Percentiles rank a stretch among this genome's conserved stretches.
Evolutionary conservation across 2,329 filamentous ascomycete species (phyloP).

Genomic region (Monosporascus sp.): DNA sequence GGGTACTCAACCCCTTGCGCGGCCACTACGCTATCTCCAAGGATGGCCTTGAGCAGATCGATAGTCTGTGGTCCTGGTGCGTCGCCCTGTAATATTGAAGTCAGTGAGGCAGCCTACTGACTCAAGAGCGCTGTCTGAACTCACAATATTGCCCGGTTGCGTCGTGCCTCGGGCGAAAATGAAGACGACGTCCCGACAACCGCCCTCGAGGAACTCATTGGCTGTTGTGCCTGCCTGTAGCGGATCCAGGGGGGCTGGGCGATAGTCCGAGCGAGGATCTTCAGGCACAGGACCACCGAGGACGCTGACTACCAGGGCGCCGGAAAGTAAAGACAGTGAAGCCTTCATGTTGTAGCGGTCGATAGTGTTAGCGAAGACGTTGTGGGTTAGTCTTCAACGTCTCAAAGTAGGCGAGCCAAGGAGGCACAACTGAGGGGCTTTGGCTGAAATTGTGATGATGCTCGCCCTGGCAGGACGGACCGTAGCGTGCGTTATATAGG

Average conservation of each 20-base stretch:
- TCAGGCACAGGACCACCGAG: neutral
- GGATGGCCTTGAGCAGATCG: slow-evolving; percentile 17
- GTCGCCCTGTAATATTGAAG: slow-evolving; percentile 10
- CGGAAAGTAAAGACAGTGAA: neutral
- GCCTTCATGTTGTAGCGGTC: neutral
- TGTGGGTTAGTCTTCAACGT: neutral
- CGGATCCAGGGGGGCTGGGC: neutral
- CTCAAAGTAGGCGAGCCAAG: neutral
- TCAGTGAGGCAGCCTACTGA: too few relatives aligned
- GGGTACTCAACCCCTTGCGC: slow-evolving; percentile 23
- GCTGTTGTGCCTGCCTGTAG: slow-evolving; percentile 12
- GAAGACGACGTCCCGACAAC: slow-evolving; percentile 32
- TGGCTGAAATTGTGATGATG: too few relatives aligned
- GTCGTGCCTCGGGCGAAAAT: slow-evolving; percentile 36
- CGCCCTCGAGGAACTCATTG: slow-evolving; percentile 31
- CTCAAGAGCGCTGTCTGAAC: slow-evolving; percentile 8
- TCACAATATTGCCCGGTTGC: slow-evolving; percentile 34
- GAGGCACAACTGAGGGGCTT: neutral
- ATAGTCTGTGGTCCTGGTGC: slow-evolving; percentile 22
- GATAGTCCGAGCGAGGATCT: neutral
- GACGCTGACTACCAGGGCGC: neutral
- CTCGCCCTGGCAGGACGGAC: too few relatives aligned
- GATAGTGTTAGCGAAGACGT: neutral
- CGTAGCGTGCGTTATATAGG: too few relatives aligned
- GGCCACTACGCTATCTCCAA: slow-evolving; percentile 13